Evolutionary conservation across 1,139 yeast species (phyloP).

Genomic region (Candida sanyaensis): DNA sequence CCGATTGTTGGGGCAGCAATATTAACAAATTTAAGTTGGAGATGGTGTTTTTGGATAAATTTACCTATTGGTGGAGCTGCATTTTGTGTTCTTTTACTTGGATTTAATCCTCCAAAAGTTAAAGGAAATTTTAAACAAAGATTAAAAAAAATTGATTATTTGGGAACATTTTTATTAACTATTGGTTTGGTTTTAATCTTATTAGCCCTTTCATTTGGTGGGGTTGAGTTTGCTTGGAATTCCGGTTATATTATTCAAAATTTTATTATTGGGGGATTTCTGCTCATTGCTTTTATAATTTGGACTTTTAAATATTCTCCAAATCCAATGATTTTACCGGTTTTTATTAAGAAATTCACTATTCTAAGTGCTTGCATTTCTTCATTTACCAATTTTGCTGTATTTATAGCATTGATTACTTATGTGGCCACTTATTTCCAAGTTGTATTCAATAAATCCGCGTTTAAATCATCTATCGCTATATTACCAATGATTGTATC

Average conservation of each 20-base stretch:
- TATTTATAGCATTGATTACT: conserved; percentile 44
- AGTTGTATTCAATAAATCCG: conserved; percentile 44
- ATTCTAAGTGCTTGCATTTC: conserved; percentile 38
- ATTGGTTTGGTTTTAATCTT: conserved; percentile 31
- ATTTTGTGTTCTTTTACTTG: conserved; percentile 38
- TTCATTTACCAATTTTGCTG: conserved; percentile 40
- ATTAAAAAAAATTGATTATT: conserved; percentile 33
- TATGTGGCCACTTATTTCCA: conserved; percentile 59
- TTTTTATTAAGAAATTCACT: conserved; percentile 35
- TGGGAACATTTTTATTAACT: conserved; percentile 31
- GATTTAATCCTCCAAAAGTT: conserved; percentile 59
- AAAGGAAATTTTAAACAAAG: conserved; percentile 41
- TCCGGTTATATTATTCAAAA: conserved; percentile 57
- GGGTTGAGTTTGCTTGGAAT: conserved; percentile 34
- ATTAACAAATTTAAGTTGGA: conserved; percentile 64
- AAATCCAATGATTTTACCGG: conserved; percentile 48
- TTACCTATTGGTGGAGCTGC: conserved; percentile 68
- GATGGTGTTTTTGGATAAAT: conserved; percentile 78
- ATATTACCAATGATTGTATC: conserved; percentile 55
- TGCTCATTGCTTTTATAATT: conserved; percentile 37
- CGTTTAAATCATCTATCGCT: conserved; percentile 60
- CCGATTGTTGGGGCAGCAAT: conserved; percentile 68
- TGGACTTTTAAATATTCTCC: conserved; percentile 51
- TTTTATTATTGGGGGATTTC: conserved; percentile 55
- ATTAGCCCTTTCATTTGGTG: conserved; percentile 37